These are phyloP conservation scores for Solanum pinnatisectum DNA, from an alignment of 257 asterid genomes.

Conservation along the genomic window DNA sequence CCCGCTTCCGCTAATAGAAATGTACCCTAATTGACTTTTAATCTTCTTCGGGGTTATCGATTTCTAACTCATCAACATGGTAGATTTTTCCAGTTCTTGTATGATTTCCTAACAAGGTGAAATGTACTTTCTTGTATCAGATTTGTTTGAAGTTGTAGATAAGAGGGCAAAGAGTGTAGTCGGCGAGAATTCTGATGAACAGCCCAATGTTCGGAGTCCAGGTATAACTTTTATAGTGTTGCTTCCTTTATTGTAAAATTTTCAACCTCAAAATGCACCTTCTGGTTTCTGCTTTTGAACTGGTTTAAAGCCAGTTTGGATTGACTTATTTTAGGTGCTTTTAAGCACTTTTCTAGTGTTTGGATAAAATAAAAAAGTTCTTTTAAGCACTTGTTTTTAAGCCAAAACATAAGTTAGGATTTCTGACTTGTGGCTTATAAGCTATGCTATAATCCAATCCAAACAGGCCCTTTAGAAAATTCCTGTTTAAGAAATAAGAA, in stretches of 20 bases:
- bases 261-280: neutral
- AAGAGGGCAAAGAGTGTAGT: conserved; percentile 89
- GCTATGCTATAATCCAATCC: neutral
- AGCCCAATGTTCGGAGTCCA: conserved; percentile 32
- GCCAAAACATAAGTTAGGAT: neutral
- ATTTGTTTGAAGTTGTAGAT: conserved; percentile 93
- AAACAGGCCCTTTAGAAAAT: neutral
- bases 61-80: neutral
- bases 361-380: neutral
- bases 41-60: neutral
- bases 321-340: neutral
- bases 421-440: neutral
- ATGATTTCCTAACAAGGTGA: neutral
- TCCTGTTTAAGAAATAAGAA: neutral
- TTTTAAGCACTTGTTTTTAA: neutral
- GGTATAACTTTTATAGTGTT: conserved; percentile 29
- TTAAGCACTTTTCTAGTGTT: neutral
- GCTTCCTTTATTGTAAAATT: neutral
- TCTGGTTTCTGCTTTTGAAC: neutral
- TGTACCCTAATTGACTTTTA: neutral
- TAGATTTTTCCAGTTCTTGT: neutral
- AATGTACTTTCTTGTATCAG: conserved; percentile 30
- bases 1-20: neutral
- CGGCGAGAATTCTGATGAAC: conserved; percentile 75
- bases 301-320: neutral